Evolutionary conservation across 1,284 basidiomycete species (phyloP).

Genomic region (Agroathelia rolfsii): DNA sequence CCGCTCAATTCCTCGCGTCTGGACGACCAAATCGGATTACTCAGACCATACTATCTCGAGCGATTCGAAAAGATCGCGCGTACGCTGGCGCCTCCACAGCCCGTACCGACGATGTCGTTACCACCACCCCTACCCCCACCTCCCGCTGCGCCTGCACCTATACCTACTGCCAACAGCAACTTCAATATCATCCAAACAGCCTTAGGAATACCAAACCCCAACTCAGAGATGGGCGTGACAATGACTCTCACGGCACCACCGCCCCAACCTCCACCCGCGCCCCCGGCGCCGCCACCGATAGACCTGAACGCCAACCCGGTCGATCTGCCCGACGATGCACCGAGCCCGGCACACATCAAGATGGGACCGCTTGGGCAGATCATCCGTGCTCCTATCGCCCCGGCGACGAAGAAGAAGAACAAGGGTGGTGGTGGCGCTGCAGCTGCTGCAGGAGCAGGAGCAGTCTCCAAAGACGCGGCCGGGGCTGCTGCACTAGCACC

Average conservation of each 20-base stretch:
- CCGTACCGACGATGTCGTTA: constrained; percentile 10
- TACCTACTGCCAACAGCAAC: constrained; percentile 7
- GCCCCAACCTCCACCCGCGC: constrained; percentile 5
- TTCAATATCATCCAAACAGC: constrained; percentile 1
- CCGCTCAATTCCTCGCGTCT: constrained; percentile 56
- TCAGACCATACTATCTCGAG: constrained; percentile 66
- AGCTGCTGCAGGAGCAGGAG: constrained; percentile 17
- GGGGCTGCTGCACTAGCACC: no score
- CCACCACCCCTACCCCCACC: constrained; percentile 14
- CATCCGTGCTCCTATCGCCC: constrained; percentile 21
- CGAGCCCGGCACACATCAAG: constrained; percentile 47
- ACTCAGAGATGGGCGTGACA: no score
- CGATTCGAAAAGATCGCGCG: constrained; percentile 39
- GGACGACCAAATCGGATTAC: constrained; percentile 76
- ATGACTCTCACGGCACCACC: constrained; percentile 10
- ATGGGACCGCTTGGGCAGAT: constrained; percentile 72
- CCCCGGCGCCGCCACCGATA: background rate
- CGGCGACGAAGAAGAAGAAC: constrained; percentile 19
- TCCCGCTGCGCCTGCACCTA: constrained; percentile 12
- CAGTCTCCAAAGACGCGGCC: no score
- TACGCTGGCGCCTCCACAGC: constrained; percentile 11
- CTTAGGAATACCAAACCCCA: background rate
- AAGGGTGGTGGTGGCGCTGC: constrained; percentile 25
- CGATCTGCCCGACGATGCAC: constrained; percentile 52
- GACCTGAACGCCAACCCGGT: constrained; percentile 18